Conservation (phyloP, 495 filamentous ascomycete genomes). For the Podospora conica region DNA sequence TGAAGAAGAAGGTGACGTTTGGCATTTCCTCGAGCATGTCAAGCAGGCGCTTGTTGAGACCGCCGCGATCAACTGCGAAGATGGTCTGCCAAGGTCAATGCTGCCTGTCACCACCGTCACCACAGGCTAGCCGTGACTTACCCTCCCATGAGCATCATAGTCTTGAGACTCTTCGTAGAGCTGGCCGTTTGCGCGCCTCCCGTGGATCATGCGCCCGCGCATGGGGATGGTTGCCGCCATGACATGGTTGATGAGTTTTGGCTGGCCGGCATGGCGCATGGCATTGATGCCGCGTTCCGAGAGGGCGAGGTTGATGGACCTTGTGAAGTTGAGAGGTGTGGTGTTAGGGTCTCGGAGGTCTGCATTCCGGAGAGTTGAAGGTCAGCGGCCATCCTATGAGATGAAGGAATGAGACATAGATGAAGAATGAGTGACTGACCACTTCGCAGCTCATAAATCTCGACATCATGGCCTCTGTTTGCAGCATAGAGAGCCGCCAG, state of each 20-base stretch:
- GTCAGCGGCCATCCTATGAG: background rate
- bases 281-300: slow-evolving; percentile 93
- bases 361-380: slow-evolving; percentile 57
- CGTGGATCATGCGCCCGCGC: slow-evolving; percentile 96
- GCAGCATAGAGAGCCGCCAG: slow-evolving; percentile 91
- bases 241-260: slow-evolving; percentile 64
- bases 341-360: slow-evolving; percentile 62
- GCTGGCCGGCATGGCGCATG: slow-evolving; percentile 58
- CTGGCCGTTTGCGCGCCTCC: slow-evolving; percentile 53
- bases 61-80: slow-evolving; percentile 61
- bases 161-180: slow-evolving; percentile 73
- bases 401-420: slow-evolving; percentile 2
- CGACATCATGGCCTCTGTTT: slow-evolving; percentile 75
- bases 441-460: slow-evolving; percentile 88
- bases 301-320: slow-evolving; percentile 93
- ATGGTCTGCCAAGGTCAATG: slow-evolving; percentile 32
- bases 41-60: slow-evolving; percentile 78
- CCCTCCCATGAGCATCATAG: slow-evolving; percentile 86
- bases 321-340: slow-evolving; percentile 88
- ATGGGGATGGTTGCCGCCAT: slow-evolving; percentile 79
- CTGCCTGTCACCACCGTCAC: slow-evolving; percentile 1
- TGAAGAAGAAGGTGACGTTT: slow-evolving; percentile 87
- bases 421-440: slow-evolving; percentile 57
- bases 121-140: slow-evolving; percentile 32
- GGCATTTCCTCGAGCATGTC: slow-evolving; percentile 75